Evolutionary conservation across 495 filamentous ascomycete species (phyloP), one percentile per base, ranked within the genome.

Genomic region (Platismatia glauca): DNA sequence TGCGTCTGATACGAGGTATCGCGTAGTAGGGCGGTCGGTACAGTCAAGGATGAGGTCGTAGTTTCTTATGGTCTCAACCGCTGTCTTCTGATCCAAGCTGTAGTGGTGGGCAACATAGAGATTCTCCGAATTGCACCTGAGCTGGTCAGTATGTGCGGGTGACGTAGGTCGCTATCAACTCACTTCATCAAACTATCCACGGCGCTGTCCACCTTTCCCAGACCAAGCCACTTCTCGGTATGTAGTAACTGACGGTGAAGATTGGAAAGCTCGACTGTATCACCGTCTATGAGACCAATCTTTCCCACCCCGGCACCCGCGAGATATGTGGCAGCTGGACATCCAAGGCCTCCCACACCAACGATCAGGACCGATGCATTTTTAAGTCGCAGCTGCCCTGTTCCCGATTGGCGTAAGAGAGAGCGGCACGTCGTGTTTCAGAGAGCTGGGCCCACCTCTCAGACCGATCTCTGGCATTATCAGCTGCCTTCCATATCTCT

Each of bases 41-140:
- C 94, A 98, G 73, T 98, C 94, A 35, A 98, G 82, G 33, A 97
- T 83, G 7, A 96, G 66, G 68, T 97, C 90, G 71, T 95, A 97
- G 4, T 73, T 63, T 0, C 73, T 59, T 59, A 93, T 85, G 44
- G 86, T 84, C 20, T 78, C 68, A 12, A 84, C 75, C 0, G 90
- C 88, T 55, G 83, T 86, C 62, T 82, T 71, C 1, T 89, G 80
- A 1, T 77, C 79, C 31, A 96, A 77, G 62, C 86, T 85, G 37
- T 75, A 75, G 18, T 69, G 67, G 70, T 96, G 76, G 3, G 84
- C 68, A 44, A 79, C 69, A 71, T 91, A 90, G 7, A 72, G 81
- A 27, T 86, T 76, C 46, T 81, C 72, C 4, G 89, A 86, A 69
- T 96, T 96, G 38, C 91, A 72, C 29, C 80, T 85, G 63, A 29